phyloP scores from a whole-genome alignment of 2,329 filamentous ascomycete species.

The Zymoseptoria brevis region DNA sequence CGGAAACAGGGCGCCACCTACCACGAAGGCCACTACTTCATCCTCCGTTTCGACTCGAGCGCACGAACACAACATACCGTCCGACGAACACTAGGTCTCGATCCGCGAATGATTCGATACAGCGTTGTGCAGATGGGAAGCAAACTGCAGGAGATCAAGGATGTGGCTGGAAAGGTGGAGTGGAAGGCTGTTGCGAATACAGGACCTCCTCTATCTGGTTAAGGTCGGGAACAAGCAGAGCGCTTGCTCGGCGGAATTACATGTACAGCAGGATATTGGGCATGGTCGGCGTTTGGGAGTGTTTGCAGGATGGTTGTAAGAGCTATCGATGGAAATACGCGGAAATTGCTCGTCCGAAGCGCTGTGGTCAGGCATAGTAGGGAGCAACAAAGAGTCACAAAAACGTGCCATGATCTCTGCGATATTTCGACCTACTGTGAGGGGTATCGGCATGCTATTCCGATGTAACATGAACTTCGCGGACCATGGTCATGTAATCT shows the following conservation, averaged over 20 bases:
- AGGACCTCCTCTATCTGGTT: neutral
- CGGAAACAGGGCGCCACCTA: conserved; percentile 77
- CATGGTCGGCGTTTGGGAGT: neutral
- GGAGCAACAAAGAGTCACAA: neutral
- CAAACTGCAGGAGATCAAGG: conserved; percentile 54
- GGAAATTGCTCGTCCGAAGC: neutral
- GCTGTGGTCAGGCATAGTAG: neutral
- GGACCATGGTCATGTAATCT: no score
- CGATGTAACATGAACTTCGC: no score
- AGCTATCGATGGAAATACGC: neutral
- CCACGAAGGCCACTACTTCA: conserved; percentile 87
- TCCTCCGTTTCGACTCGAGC: conserved; percentile 88
- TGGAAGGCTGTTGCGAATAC: conserved; percentile 31
- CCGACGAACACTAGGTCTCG: conserved; percentile 66
- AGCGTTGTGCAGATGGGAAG: conserved; percentile 77
- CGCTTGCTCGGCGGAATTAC: neutral
- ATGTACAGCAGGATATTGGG: neutral
- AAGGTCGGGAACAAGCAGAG: neutral
- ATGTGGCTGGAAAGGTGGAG: conserved; percentile 45
- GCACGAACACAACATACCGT: conserved; percentile 66
- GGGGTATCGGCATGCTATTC: no score
- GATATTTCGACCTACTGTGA: neutral
- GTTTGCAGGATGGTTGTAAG: neutral
- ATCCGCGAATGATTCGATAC: conserved; percentile 84
- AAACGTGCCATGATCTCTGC: neutral